Evolutionary conservation across 2,329 filamentous ascomycete genomes (phyloP), one percentile per base, ranked within the genome.

Genomic region (Torrubiellomyces zombiae): DNA sequence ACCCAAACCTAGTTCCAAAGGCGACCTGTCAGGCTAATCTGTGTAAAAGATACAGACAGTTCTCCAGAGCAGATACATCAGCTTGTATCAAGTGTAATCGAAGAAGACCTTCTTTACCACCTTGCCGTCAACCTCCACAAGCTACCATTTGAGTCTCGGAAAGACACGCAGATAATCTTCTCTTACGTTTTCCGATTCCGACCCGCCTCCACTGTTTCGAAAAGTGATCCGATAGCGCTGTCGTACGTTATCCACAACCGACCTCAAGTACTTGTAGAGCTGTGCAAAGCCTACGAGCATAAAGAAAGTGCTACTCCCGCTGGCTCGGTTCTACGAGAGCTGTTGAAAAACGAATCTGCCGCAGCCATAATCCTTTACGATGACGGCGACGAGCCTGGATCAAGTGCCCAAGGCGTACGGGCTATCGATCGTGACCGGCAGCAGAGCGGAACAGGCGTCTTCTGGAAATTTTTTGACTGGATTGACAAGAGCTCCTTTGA

Each of bases 381-480:
- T 43, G 81, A 94, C 47, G 81, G 79, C 5, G 67, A 68, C 20
- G 67, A 73, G 32, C 58, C 62, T 14, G 72, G 75, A 16, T 80
- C 76, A 28, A 75, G 69, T 37, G 67, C 69, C n/a, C 72, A 82
- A 34, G 78, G 82, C 20, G 60, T 92, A 19, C 72, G 66, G 25
- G 74, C 70, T 13, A 79, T 94, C 33, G 78, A 89, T 40, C 70
- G 76, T 23, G 75, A 81, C 31, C 55, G 71, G 20, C 71, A 67
- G 17, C 78, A 89, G 39, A 76, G 67, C 23, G 85, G 85, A 9
- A 66, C 72, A 21, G 86, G 86, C 3, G 72, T 94, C 2, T 94
- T 98, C 48, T 98, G 89, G 89, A 75, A 70, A 23, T 95, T 95
- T 54, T 95, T 98, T 45, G 72, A 78, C 32, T 98, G 86, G 82